These are phyloP conservation scores for Penicillium malachiteum DNA, from an alignment of 495 filamentous ascomycete genomes.

Conservation along the genomic window DNA sequence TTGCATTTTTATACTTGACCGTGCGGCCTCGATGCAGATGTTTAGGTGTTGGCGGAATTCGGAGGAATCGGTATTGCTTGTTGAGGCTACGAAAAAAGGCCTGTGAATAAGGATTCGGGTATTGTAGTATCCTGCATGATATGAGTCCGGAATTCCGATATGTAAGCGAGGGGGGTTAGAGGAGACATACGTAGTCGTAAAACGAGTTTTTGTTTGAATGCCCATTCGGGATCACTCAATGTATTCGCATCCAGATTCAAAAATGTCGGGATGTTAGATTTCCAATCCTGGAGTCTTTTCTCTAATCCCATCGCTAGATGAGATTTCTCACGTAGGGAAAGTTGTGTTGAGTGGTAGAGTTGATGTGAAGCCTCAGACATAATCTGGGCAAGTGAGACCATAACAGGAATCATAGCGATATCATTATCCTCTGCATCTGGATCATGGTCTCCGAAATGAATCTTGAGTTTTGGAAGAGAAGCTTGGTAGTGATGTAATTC, in stretches of 20 bases:
- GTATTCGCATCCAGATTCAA: slow-evolving; percentile 18
- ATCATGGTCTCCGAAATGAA: slow-evolving; percentile 9
- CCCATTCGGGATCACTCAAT: slow-evolving; percentile 27
- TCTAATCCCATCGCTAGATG: slow-evolving; percentile 24
- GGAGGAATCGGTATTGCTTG: slow-evolving; percentile 8
- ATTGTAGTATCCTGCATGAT: slow-evolving; percentile 24
- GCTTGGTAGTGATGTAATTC: slow-evolving; percentile 27
- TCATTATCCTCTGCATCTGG: slow-evolving; percentile 27
- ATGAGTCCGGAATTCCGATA: neutral
- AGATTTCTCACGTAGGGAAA: slow-evolving; percentile 19
- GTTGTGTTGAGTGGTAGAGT: slow-evolving; percentile 26
- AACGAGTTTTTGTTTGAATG: slow-evolving; percentile 30
- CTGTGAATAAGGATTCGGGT: slow-evolving; percentile 27
- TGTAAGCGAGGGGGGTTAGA: no score
- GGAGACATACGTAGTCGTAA: slow-evolving; percentile 19
- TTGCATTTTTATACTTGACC: slow-evolving; percentile 28
- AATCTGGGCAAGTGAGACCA: slow-evolving; percentile 26
- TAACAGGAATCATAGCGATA: slow-evolving; percentile 28
- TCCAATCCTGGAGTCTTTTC: slow-evolving; percentile 18
- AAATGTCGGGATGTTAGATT: slow-evolving; percentile 17
- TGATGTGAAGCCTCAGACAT: slow-evolving; percentile 30
- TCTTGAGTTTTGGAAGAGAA: slow-evolving; percentile 19
- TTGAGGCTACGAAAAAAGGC: slow-evolving; percentile 24
- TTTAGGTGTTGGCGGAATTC: slow-evolving; percentile 18
- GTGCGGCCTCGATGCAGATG: slow-evolving; percentile 22